Percentiles rank a stretch among this genome's conserved stretches.
Evolutionary conservation across 73 alveolate genomes (phyloP).

Genomic region (Tetrahymena thermophila): DNA sequence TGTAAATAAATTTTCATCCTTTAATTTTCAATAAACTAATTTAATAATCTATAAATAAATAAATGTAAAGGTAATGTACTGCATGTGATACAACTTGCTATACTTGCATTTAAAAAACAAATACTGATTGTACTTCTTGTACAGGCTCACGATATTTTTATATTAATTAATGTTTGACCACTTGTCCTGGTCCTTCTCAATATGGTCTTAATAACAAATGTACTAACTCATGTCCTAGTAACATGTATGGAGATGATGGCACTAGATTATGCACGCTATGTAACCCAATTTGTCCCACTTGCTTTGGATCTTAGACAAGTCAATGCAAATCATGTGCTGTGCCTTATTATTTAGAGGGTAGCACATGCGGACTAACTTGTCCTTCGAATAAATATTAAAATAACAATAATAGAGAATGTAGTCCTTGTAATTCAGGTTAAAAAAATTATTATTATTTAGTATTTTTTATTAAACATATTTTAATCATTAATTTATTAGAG

Average conservation of each 20-base stretch:
- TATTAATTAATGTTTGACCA: neutral
- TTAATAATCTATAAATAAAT: neutral
- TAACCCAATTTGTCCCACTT: neutral
- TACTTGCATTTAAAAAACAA: neutral
- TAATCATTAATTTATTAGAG: neutral
- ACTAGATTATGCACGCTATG: neutral
- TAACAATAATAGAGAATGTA: neutral
- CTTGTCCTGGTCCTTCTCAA: neutral
- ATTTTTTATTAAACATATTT: neutral
- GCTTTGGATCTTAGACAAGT: neutral
- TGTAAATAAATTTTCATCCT: no score
- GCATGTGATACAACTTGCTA: neutral
- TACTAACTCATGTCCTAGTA: neutral
- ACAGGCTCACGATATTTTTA: neutral
- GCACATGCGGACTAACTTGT: neutral
- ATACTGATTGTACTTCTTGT: neutral
- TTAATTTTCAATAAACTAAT: neutral
- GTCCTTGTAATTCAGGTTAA: neutral
- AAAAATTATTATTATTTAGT: neutral
- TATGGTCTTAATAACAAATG: neutral
- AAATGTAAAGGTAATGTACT: neutral
- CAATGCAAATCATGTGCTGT: neutral
- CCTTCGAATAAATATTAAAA: neutral
- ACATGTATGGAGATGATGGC: neutral
- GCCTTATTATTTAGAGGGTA: neutral